Evolutionary conservation across 805 yeast species (phyloP), one percentile per base, ranked within the genome.

Genomic region (Yamadazyma insecticola): DNA sequence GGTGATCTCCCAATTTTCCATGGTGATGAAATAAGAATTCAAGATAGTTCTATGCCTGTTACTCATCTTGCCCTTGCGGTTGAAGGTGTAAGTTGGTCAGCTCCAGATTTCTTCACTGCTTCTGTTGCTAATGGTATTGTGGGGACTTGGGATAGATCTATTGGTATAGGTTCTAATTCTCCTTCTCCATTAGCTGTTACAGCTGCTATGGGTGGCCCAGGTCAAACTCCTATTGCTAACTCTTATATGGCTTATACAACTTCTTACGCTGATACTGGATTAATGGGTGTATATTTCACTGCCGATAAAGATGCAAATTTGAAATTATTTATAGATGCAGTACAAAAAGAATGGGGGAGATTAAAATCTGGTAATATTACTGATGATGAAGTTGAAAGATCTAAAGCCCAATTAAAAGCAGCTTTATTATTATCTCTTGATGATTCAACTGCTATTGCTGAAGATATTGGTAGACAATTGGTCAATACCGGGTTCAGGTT

Each of bases 31-130:
- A 77, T 83, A 37, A 79, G 88, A 48, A 73, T 88, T 35, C 80
- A 81, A 46, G 96, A 92, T 47, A 76, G 76, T 41, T 67, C 92
- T 1, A 62, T 92, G 49, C 96, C 96, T 19, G 78, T 78, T 6
- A 88, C 97, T 1, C 94, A 92, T 60, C 76, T 89, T 33, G 98
- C 96, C 4, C 63, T 92, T 32, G 92, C 96, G 9, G 81, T 92
- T n/a, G 97, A 92, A 67, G 97, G 99, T 47, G 96, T 89, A 15
- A 81, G 96, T 22, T 92, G 99, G 99, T 81, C 84, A 22, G 86
- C 92, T 2, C 87, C 94, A 8, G 97, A 92, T 56, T 92, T 89
- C 63, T 89, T 88, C 67, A 82, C 94, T 13, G 96, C 96, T 0
- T 72, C 94, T 23, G 95, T 90, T 1, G 94, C 97, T 5, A 97